Evolutionary conservation across 23 red algal species (phyloP), one percentile per base, ranked within the genome.

Genomic region (Cyanidiococcus yangmingshanensis): DNA sequence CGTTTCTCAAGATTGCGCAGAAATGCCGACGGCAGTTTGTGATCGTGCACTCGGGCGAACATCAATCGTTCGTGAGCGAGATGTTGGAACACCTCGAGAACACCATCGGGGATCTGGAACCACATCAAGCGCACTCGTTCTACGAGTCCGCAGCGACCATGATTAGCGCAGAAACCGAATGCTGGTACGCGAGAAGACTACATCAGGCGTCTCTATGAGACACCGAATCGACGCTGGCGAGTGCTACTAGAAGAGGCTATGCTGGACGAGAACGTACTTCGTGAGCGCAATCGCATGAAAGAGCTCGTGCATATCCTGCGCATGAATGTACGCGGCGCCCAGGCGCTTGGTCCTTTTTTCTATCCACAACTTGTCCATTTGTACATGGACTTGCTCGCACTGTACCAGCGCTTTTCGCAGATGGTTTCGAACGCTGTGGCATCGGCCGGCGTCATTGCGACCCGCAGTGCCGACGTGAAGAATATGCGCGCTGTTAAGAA

Each of bases 1-100:
- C 93, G 32, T 97, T 97, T 85, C 82, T 90, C 67, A 97, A 97
- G 83, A 97, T 97, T 75, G 88, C 89, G 1, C 85, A 97, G 50
- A 91, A 91, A 68, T 97, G 93, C 59, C 76, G 87, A 26, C 51
- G 79, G 34, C 79, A 97, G 84, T 97, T 97, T 83, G 93, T 97
- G 54, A 50, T 67, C 31, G 34, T 76, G 30, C 93, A 97, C 30
- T 15, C 79, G 0, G 84, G 88, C 24, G 93, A 97, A 79, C 68
- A 57, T 18, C 50, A 77, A 32, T 79, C 93, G 1, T 97, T 97
- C 75, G 87, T 90, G 58, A 75, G 79, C 1, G 88, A 97, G 76
- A 90, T 97, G 88, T 57, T 97, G 21, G 88, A 91, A 3, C 79
- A 75, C 27, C 58, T 97, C 29, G 77, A 85, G 58, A 88, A 90